Conservation (phyloP, 371 early-diverging fungal species). For the Mortierella sp. region DNA sequence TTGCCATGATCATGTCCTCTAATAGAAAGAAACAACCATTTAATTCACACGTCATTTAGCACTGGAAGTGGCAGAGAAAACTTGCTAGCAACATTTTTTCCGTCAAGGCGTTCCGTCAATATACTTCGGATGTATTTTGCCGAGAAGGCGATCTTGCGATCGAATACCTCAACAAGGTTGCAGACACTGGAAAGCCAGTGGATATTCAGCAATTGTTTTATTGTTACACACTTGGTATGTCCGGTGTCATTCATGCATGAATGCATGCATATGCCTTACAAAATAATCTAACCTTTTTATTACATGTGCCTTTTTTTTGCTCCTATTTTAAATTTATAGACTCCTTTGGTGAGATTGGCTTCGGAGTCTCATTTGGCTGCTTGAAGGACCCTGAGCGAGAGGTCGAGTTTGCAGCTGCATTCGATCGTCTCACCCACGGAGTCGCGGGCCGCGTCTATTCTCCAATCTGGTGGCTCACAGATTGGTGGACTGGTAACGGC, state of each 20-base stretch:
- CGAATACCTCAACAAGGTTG: conserved; percentile 54
- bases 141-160: conserved; percentile 12
- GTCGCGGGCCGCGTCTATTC: conserved; percentile 44
- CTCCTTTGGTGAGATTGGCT: conserved; percentile 63
- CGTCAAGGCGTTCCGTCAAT: conserved; percentile 68
- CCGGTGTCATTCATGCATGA: too few species aligned
- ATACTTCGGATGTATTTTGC: conserved; percentile 56
- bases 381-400: conserved; percentile 36
- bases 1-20: background rate
- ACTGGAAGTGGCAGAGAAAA: conserved; percentile 77
- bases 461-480: conserved; percentile 54
- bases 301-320: background rate
- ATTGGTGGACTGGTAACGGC: conserved; percentile 42
- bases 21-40: too few species aligned
- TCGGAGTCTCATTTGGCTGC: conserved; percentile 58
- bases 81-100: conserved; percentile 67
- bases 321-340: too few species aligned
- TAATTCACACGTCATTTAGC: conserved; percentile 10
- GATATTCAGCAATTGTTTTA: conserved; percentile 67
- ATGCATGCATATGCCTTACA: background rate
- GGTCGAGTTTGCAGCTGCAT: conserved; percentile 65
- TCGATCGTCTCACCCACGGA: conserved; percentile 62
- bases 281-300: background rate
- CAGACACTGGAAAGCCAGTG: conserved; percentile 52
- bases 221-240: conserved; percentile 60